Base-by-base conservation (phyloP, 2,329 filamentous ascomycete species). In the Ophiostoma sp. region DNA sequence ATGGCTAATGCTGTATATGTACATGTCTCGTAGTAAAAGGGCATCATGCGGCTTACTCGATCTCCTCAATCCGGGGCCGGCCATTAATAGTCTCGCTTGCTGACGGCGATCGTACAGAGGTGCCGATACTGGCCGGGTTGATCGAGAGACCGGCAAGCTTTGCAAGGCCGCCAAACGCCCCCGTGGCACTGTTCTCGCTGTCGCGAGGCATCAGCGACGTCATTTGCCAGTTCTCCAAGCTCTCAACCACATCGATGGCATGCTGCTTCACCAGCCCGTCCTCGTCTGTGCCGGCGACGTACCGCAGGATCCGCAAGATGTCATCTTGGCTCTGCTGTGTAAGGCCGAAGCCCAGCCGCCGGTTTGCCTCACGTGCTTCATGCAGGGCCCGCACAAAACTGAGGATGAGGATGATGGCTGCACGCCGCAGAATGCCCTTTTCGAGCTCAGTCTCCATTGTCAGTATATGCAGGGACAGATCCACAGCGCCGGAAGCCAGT, bases 191-290 rank as follows among this genome's bases (percentile, higher is more conserved):
- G 65, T 67, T 8, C n/a, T 60, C 68, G 41, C 58, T 65, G 16
- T 52, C 64, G 18, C 66, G 62, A 36, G 75, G 68, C 14, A 76
- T 65, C 44, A 75, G 66, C 12, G 73, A 71, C 36, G 69, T 68
- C 75, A 88, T 77, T 69, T 83, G 81, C 84, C 86, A 88, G 69
- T 82, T 85, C 72, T 87, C 83, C 70, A 92, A 74, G 65, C 85
- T 88, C 75, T 91, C 89, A 11, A 87, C 76, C n/a, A 89, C 87
- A 72, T 87, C 87, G 44, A 78, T 78, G 2, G 88, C 88, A 76
- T 92, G 89, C 72, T 87, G 82, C 71, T 82, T 82, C 11, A 91
- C 89, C 58, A 93, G 77, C 0, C 84, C 88, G 74, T 93, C 90
- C 38, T 81, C 83, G 76, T 93, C 90, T 38, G 86, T 87, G 52